Evolutionary conservation across 495 filamentous ascomycete species (phyloP), one percentile per base, ranked within the genome.

Genomic region (Daldinia grandis): DNA sequence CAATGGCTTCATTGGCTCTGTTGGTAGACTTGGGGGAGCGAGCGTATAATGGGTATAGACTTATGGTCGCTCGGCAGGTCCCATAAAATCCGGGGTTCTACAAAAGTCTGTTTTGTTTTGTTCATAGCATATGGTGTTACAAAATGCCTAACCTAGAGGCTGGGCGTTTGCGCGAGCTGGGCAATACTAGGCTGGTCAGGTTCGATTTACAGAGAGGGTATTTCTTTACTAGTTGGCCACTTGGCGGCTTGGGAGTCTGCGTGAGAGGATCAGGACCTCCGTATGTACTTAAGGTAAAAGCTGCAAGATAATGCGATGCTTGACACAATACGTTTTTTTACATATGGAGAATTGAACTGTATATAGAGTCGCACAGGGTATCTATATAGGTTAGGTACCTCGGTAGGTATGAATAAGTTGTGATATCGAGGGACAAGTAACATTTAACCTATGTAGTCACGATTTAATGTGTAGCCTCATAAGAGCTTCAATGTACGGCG

Each of bases 131-230:
- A 12, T 25, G 66, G 62, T 40, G 58, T 74, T 58, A 25, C 25
- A 40, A 59, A 64, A 70, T 42, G 47, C 58, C 35, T 70, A 64
- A 38, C 58, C 35, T 70, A 64, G 53, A 66, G 58, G 66, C 38
- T 53, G 25, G 71, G 66, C 60, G 65, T 66, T 70, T 50, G 60
- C 67, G 62, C 62, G 30, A 66, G 66, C 62, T 67, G 42, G 71
- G 33, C 42, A 33, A 37, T 27, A 47, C 42, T 10, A 40, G 50
- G 53, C n/a, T 19, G 51, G 66, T 40, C 12, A n/a, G 37, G 44
- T 66, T 57, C 51, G 51, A 58, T 69, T 64, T 47, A 67, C 38
- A 40, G 33, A 47, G 42, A 58, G 17, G 37, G 38, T 21, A 60
- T 64, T 51, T 64, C 31, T 37, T 38, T 28, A 35, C 31, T 35